Conservation (phyloP, 2,329 filamentous ascomycete species). For the Ophiostoma angusticollis region DNA sequence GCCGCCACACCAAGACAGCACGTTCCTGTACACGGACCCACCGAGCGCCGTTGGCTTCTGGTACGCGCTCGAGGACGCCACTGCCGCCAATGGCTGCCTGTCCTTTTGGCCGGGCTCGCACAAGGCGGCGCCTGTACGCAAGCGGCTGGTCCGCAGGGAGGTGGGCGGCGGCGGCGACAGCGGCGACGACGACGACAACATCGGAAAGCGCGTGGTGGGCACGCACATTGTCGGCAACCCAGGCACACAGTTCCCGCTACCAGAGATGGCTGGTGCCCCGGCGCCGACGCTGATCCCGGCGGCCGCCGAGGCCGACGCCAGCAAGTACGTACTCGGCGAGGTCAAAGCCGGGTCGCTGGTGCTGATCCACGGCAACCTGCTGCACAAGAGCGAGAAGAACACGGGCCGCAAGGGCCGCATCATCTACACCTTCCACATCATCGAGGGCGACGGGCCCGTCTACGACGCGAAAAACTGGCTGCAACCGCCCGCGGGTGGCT, state of each 20-base stretch:
- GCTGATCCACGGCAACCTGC: constrained; percentile 84
- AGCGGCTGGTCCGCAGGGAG: constrained; percentile 59
- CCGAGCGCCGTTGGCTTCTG: constrained; percentile 90
- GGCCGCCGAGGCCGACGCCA: constrained; percentile 26
- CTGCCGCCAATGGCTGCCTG: constrained; percentile 73
- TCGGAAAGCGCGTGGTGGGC: no score
- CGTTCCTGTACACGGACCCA: constrained; percentile 81
- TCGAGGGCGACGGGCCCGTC: constrained; percentile 53
- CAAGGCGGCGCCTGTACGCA: constrained; percentile 50
- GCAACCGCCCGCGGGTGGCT: constrained; percentile 69
- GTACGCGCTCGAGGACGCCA: constrained; percentile 93
- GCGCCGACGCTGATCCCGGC: background rate
- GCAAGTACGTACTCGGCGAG: constrained; percentile 65
- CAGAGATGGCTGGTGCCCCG: constrained; percentile 33
- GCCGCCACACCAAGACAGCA: constrained; percentile 81
- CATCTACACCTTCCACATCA: constrained; percentile 96
- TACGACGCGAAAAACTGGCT: constrained; percentile 92
- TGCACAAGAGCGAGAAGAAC: constrained; percentile 96
- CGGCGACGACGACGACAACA: no score
- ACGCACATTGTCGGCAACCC: constrained; percentile 62
- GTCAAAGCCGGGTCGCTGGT: constrained; percentile 86
- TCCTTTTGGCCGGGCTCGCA: constrained; percentile 79
- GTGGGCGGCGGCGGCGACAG: no score
- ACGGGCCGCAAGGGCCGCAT: constrained; percentile 73
- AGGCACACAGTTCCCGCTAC: constrained; percentile 43